Base-by-base conservation (phyloP, 2,329 filamentous ascomycete genomes). In the Colletotrichum chrysophilum region DNA sequence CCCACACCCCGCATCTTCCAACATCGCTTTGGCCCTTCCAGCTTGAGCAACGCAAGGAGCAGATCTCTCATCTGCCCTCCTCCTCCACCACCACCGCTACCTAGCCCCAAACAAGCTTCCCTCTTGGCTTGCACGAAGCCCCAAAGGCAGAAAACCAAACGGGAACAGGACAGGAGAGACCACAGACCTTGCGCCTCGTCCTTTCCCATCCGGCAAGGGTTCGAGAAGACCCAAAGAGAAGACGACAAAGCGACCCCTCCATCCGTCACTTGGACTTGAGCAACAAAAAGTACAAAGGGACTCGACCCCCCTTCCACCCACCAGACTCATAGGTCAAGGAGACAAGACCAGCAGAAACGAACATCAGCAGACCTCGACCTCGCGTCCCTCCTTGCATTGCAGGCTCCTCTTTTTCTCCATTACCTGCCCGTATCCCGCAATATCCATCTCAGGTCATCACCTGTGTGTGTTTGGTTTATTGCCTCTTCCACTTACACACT, bases 311-410 rank as follows among this genome's bases (percentile, higher is more conserved):
- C 24, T 21, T 24, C 65, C 55, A 69, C 26, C 48, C 67, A 52
- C n/a, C 43, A 52, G 43, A 48, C 3, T 62, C 56, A 62, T 55
- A 56, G 30, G 55, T 48, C 36, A 26, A 70, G 56, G 36, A 34
- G 18, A 64, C 32, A 38, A 70, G n/a, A n/a, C 34, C 60, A 32
- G 60, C 28, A 62, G 32, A 43, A 32, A 32, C 8, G 10, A 13
- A 66, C 69, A 71, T 71, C 69, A 71, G 69, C 69, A 71, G 69
- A 71, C 69, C 69, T 66, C 60, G 60, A 30, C 52, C 52, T 66
- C 30, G 58, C 28, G 58, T 61, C 30, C 30, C 58, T 32, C 58
- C 30, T 61, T 30, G 10, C 60, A 58, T 60, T 28, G 10, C 60
- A 58, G 55, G 32, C 60, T 32, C 60, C 56, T 38, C 32, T 21